Base-by-base conservation (phyloP, 129 eudicot genomes). In the Ambrosia artemisiifolia region DNA sequence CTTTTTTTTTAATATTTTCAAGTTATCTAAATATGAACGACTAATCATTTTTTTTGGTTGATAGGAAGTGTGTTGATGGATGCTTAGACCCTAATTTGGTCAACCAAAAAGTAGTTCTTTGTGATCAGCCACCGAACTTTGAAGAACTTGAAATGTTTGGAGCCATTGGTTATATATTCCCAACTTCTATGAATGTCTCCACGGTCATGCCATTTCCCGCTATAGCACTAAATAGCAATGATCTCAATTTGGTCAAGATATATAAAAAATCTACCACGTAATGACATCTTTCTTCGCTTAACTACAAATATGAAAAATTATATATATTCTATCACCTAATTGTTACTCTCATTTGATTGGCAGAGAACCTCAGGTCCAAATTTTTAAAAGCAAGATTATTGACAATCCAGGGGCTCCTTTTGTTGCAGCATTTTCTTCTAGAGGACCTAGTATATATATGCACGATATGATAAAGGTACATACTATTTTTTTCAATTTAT, bases 61-160 rank as follows among this genome's bases (percentile, higher is more conserved):
- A 12, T 67, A 87, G 83, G 71, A 0, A 3, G 0, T 84, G 85
- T 51, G 2, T 70, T 11, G 4, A 8, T 3, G 33, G 16, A 9
- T 88, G 91, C 72, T 65, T 88, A 20, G 82, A 81, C 6, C 24
- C 3, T 0, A n/a, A 11, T 2, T 32, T 80, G 44, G 82, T 85
- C 20, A 65, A 73, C 55, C 80, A 87, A 18, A 88, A 85, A 56
- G 80, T 88, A n/a, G 78, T 88, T 14, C 38, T 85, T 0, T 83
- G 87, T 59, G 72, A 71, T 42, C 6, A 5, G 1, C 0, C 0
- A 70, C 44, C 14, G 0, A 48, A 35, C 40, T 35, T 35, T 35
- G 2, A 2, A 0, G 76, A 9, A 24, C 69, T 67, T 53, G 6
- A 11, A 1, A n/a, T 0, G 2, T 65, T 72, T 0, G 82, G 83